Evolutionary conservation across 176 grass and related monocot genomes (phyloP), one percentile per base, ranked within the genome.

Genomic region (Dendrocalamus sinicus): DNA sequence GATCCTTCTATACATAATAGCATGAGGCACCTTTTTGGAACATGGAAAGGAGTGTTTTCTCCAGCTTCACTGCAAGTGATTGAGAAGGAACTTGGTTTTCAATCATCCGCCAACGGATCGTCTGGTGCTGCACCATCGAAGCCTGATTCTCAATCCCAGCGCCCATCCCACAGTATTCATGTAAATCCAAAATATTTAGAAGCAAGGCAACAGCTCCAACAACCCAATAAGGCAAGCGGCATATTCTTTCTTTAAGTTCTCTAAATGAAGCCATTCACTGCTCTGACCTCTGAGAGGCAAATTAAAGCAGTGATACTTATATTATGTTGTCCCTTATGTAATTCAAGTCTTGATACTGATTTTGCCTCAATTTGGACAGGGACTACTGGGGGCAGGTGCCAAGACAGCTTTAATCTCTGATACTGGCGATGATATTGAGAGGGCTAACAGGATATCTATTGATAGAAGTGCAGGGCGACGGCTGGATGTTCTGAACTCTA

Each of bases 131-230:
- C 83, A 85, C 69, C 68, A 76, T 91, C 89, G 12, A 92, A 85
- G 63, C 60, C 84, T 46, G 93, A 95, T 87, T 85, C 91, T 65
- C 94, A 90, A 75, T 80, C 89, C 43, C 88, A 90, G 46, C 90
- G 87, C 67, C 90, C 90, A 47, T 84, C 97, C 57, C 91, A 90
- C 70, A 91, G 97, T 74, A 99, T 99, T 67, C 97, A 99, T 83
- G 94, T 99, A 70, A 99, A 99, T 78, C 97, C 97, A 57, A 99
- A 99, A 86, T 99, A 99, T 85, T 86, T 99, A 69, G 94, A 99
- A 88, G 92, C 91, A 11, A 95, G 93, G 45, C 89, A 95, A 19
- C 90, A 88, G 16, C 90, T 96, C 61, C 93, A 92, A 69, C 88
- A 92, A 66, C 90, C 85, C 80, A 88, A 83, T 50, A 91, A 91